These are phyloP conservation scores for Sorghum bicolor DNA, from an alignment of 176 grass and related monocot genomes.

Conservation along the genomic window DNA sequence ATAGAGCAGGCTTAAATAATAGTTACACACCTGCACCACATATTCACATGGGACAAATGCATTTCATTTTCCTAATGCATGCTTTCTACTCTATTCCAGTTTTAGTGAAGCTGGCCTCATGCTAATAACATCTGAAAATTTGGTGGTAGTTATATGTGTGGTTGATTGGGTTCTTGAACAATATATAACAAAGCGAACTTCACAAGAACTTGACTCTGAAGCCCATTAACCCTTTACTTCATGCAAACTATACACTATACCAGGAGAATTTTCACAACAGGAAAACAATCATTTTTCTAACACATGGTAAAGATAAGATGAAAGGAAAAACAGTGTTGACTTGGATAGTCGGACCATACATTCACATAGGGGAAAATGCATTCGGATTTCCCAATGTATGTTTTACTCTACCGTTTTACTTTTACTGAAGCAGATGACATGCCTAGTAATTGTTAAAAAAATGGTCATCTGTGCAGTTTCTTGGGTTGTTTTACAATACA, in stretches of 20 bases:
- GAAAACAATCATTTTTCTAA: neutral
- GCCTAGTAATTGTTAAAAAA: neutral
- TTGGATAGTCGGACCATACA: neutral
- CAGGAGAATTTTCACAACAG: neutral
- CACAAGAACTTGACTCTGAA: neutral
- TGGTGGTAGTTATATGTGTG: neutral
- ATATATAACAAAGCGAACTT: neutral
- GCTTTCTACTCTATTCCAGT: neutral
- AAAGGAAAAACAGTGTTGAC: neutral
- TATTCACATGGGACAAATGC: neutral
- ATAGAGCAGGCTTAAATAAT: neutral
- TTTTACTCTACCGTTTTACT: neutral
- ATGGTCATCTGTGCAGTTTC: neutral
- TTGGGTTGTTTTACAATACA: slow-evolving; percentile 9
- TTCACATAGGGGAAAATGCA: neutral
- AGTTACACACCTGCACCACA: neutral
- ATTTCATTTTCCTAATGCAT: neutral
- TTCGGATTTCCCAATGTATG: neutral
- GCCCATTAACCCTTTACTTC: neutral
- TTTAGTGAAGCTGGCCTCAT: slow-evolving; percentile 6
- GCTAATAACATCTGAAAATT: neutral
- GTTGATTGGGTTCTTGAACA: neutral
- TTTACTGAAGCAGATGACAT: neutral
- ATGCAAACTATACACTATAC: neutral
- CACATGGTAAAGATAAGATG: neutral